Conservation (phyloP, 129 eudicot genomes). For the Flaveria ramosissima region DNA sequence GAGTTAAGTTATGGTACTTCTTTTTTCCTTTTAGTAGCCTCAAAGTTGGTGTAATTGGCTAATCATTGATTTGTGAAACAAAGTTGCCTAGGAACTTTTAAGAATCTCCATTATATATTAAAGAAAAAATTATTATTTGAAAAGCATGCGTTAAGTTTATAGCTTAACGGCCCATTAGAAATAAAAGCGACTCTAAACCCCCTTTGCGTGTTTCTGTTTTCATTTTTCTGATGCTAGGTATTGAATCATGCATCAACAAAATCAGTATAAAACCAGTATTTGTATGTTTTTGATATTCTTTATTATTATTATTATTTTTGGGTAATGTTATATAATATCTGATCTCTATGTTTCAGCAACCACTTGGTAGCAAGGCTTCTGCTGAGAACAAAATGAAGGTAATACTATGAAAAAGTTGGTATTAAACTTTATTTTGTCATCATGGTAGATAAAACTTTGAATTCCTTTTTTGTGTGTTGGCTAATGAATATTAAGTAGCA, state of each 20-base stretch:
- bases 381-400: slow-evolving; percentile 47
- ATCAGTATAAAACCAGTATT: background rate
- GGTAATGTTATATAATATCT: slow-evolving; percentile 14
- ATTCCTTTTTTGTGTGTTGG: background rate
- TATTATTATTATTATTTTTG: background rate
- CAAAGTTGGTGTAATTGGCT: slow-evolving; percentile 4
- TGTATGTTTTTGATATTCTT: background rate
- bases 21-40: slow-evolving; percentile 3
- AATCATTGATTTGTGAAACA: background rate
- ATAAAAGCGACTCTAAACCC: background rate
- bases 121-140: background rate
- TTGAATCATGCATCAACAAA: background rate
- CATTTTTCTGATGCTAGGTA: background rate
- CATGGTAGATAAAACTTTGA: background rate
- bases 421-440: background rate
- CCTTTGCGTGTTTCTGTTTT: background rate
- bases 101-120: background rate
- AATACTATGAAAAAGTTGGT: slow-evolving; percentile 22
- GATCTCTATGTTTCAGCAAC: slow-evolving; percentile 59
- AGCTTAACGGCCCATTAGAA: background rate
- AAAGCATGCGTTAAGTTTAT: background rate
- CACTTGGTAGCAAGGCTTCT: slow-evolving; percentile 41
- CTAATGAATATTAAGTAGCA: background rate
- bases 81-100: background rate
- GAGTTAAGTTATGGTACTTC: background rate